A percentile compares a stretch with the other conserved stretches of the same genome.
These are phyloP conservation scores for Meripilus lineatus DNA, from an alignment of 1,284 basidiomycete genomes.

Conservation along the genomic window DNA sequence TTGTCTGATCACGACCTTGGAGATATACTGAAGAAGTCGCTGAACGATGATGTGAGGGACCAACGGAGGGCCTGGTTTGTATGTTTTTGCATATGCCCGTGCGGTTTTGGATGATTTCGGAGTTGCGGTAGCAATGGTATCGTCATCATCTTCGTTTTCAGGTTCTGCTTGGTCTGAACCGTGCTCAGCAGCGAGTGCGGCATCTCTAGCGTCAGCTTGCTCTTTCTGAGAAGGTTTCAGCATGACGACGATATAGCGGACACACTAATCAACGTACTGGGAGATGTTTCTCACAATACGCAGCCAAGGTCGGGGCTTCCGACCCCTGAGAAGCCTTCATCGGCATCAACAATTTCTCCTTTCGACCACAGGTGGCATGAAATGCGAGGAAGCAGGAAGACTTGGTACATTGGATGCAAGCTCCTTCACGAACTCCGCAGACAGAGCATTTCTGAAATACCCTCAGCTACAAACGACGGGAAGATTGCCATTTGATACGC, in stretches of 20 bases:
- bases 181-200: slow-evolving; percentile 48
- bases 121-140: slow-evolving; percentile 22
- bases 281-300: slow-evolving; percentile 86
- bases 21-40: slow-evolving; percentile 75
- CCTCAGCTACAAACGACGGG: slow-evolving; percentile 2
- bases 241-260: background rate
- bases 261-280: slow-evolving; percentile 52
- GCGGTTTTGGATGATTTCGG: slow-evolving; percentile 60
- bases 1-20: slow-evolving; percentile 70
- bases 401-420: slow-evolving; percentile 97
- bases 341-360: slow-evolving; percentile 75
- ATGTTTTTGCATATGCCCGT: slow-evolving; percentile 77
- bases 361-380: slow-evolving; percentile 92
- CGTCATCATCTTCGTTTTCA: slow-evolving; percentile 29
- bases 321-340: slow-evolving; percentile 82
- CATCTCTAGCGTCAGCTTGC: slow-evolving; percentile 54
- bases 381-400: slow-evolving; percentile 90
- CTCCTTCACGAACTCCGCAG: slow-evolving; percentile 80
- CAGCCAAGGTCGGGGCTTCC: slow-evolving; percentile 66
- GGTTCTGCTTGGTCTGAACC: slow-evolving; percentile 18
- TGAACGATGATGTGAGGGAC: slow-evolving; percentile 73
- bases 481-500: slow-evolving; percentile 26
- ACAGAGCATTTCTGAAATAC: slow-evolving; percentile 74
- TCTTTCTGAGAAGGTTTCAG: slow-evolving; percentile 45
- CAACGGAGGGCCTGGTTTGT: slow-evolving; percentile 73